Conservation (phyloP, 345 rosid species). For the Salix suchowensis region DNA sequence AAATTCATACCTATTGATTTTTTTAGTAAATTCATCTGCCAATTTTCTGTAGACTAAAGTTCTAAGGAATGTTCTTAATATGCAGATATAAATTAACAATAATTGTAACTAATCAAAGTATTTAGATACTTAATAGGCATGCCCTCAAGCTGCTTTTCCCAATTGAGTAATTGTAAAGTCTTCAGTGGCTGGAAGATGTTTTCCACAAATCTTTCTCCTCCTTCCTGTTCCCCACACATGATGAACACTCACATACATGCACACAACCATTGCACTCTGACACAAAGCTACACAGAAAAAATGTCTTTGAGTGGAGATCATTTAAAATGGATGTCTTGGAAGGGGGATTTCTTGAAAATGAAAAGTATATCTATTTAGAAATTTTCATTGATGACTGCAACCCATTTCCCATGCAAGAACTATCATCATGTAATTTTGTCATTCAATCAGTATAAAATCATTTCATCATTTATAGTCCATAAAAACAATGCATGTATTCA, state of each 20-base stretch:
- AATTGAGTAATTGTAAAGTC: neutral
- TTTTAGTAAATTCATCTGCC: neutral
- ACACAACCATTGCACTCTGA: neutral
- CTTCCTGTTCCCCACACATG: neutral
- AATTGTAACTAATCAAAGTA: neutral
- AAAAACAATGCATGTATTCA: neutral
- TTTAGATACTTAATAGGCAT: neutral
- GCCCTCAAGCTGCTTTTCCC: neutral
- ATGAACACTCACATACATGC: neutral
- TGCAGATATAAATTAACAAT: neutral
- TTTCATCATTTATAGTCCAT: neutral
- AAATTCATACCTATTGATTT: no score
- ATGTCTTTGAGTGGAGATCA: no score
- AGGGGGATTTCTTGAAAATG: no score
- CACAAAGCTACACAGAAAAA: neutral
- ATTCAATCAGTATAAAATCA: neutral
- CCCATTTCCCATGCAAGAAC: no score
- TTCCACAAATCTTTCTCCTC: neutral
- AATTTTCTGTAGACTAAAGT: neutral
- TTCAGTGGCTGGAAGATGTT: neutral
- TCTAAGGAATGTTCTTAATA: neutral
- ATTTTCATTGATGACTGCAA: neutral
- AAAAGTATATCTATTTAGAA: neutral
- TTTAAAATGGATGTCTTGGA: no score
- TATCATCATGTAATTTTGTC: neutral